These are phyloP conservation scores for Phytophthora podocarpi DNA, from an alignment of 352 stramenopile genomes.

Conservation along the genomic window DNA sequence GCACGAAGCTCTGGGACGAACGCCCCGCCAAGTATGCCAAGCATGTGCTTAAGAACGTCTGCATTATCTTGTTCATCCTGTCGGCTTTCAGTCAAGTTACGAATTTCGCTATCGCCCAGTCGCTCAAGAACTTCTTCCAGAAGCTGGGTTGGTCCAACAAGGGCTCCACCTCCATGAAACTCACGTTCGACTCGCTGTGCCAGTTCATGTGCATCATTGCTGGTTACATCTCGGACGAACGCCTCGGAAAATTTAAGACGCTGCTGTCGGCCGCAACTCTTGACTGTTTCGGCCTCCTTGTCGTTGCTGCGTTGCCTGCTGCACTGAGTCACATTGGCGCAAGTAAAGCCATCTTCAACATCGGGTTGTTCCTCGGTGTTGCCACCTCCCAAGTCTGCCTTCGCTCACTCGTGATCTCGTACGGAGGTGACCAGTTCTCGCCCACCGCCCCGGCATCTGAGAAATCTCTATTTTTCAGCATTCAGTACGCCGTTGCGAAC, in stretches of 20 bases:
- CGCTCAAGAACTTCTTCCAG: slow-evolving; percentile 63
- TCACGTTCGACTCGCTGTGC: slow-evolving; percentile 58
- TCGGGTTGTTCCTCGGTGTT: slow-evolving; percentile 62
- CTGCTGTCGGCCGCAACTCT: too few species aligned
- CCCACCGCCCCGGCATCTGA: slow-evolving; percentile 46
- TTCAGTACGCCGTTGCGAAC: slow-evolving; percentile 88
- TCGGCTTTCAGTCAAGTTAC: too few species aligned
- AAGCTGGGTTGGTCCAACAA: slow-evolving; percentile 55
- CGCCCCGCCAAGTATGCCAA: too few species aligned
- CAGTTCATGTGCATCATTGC: slow-evolving; percentile 59
- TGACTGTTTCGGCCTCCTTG: too few species aligned
- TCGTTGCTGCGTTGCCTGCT: too few species aligned
- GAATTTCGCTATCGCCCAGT: too few species aligned
- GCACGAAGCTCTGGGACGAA: too few species aligned
- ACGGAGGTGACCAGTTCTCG: slow-evolving; percentile 69
- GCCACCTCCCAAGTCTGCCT: slow-evolving; percentile 50
- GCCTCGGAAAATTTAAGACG: slow-evolving; percentile 43
- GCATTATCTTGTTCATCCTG: too few species aligned
- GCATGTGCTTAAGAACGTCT: too few species aligned
- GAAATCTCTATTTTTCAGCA: slow-evolving; percentile 80
- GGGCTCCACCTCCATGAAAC: slow-evolving; percentile 61
- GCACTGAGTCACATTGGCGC: too few species aligned
- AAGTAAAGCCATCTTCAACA: slow-evolving; percentile 73
- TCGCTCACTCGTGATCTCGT: slow-evolving; percentile 68
- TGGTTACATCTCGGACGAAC: slow-evolving; percentile 56